These are phyloP conservation scores for Licmophora abbreviata DNA, from an alignment of 108 stramenopile genomes.

Conservation along the genomic window DNA sequence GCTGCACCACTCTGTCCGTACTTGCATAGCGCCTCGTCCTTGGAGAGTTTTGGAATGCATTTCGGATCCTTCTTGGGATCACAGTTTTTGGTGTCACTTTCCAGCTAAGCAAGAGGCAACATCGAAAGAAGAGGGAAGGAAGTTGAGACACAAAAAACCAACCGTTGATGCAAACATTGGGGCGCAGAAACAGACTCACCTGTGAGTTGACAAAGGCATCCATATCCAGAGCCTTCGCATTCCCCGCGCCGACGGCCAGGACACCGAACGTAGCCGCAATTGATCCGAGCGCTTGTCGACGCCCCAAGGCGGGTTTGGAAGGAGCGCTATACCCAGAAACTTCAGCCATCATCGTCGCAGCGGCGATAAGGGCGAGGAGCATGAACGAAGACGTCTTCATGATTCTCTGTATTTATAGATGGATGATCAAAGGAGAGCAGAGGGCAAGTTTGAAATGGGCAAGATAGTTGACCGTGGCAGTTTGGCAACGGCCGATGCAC, in stretches of 20 bases:
- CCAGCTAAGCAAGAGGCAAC: conserved; percentile 21
- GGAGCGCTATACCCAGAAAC: too few species aligned
- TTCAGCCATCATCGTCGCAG: too few species aligned
- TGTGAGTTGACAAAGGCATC: conserved; percentile 48
- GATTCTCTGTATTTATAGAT: too few species aligned
- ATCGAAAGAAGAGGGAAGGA: conserved; percentile 7
- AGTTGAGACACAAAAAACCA: background rate
- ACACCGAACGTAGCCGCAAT: background rate
- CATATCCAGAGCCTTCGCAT: conserved; percentile 43
- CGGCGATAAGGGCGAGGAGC: too few species aligned
- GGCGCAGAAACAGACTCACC: too few species aligned
- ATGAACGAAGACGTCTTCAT: too few species aligned
- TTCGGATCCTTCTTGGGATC: conserved; percentile 66
- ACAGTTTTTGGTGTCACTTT: conserved; percentile 50
- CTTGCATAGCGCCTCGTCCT: conserved; percentile 61
- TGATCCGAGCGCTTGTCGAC: background rate
- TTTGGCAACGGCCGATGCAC: too few species aligned
- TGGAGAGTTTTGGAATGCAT: conserved; percentile 39
- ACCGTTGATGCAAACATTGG: too few species aligned
- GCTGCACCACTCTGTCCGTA: conserved; percentile 53
- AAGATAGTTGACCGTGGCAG: too few species aligned
- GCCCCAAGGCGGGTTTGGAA: background rate
- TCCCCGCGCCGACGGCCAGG: background rate
- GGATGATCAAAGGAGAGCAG: too few species aligned
- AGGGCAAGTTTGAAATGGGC: too few species aligned